Percentiles rank a stretch among this genome's conserved stretches.
phyloP scores from a whole-genome alignment of 768 basidiomycete genomes.

The Hygrocybe coccinea region DNA sequence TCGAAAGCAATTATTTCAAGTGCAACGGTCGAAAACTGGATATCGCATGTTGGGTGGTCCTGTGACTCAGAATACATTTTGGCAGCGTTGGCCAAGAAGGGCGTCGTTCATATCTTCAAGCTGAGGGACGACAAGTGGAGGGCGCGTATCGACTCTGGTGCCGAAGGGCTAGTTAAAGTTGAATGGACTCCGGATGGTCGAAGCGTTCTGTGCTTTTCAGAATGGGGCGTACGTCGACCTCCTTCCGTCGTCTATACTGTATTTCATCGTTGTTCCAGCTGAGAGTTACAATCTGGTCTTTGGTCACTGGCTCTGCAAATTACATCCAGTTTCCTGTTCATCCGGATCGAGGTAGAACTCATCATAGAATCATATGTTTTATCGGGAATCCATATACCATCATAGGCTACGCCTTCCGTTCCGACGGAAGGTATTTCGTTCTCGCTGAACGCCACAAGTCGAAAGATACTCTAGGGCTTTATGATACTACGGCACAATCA shows the following conservation, averaged over 20 bases:
- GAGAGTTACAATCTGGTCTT: slow-evolving; percentile 81
- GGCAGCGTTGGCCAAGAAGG: slow-evolving; percentile 68
- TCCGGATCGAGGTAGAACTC: slow-evolving; percentile 61
- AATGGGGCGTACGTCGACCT: slow-evolving; percentile 75
- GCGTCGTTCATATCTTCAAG: slow-evolving; percentile 72
- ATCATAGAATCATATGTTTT: slow-evolving; percentile 4
- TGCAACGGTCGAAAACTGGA: slow-evolving; percentile 34
- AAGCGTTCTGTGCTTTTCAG: slow-evolving; percentile 82
- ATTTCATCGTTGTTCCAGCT: slow-evolving; percentile 44
- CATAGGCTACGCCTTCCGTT: slow-evolving; percentile 70
- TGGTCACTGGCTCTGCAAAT: slow-evolving; percentile 66
- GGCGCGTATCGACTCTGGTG: slow-evolving; percentile 72
- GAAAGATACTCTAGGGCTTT: slow-evolving; percentile 81
- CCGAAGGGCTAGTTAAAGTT: slow-evolving; percentile 79
- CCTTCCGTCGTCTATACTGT: slow-evolving; percentile 1
- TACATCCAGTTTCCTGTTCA: slow-evolving; percentile 85
- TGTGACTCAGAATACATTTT: slow-evolving; percentile 84
- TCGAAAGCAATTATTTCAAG: slow-evolving; percentile 29
- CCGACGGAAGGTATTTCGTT: slow-evolving; percentile 79
- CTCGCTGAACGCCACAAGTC: slow-evolving; percentile 87
- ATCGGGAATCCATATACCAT: neutral
- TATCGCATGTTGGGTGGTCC: slow-evolving; percentile 82
- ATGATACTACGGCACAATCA: slow-evolving; percentile 57
- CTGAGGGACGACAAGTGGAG: slow-evolving; percentile 75
- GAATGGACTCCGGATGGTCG: slow-evolving; percentile 90